Evolutionary conservation across 2,329 filamentous ascomycete genomes (phyloP), one percentile per base, ranked within the genome.

Genomic region (Leptographium wingfieldii): DNA sequence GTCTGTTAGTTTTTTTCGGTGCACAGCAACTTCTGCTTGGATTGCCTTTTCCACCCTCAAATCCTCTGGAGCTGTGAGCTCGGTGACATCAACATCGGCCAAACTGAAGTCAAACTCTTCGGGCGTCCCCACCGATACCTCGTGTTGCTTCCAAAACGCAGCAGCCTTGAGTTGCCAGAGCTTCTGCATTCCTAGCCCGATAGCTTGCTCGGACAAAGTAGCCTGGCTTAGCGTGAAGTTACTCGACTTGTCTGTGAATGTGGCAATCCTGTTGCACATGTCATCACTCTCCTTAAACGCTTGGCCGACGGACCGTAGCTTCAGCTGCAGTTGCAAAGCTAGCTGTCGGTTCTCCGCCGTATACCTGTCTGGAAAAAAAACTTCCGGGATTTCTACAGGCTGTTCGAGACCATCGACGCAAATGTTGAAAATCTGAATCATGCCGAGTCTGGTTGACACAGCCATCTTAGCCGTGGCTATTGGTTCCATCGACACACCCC

Each of bases 341-440:
- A 61, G 48, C 12, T 61, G 46, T 11, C 60, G 51, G 48, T 68
- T 63, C 25, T 64, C 63, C 4, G 59, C 59, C 9, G 66, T 31
- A 58, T 68, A 69, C 2, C 68, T 63, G 58, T 69, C 68, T 7
- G 62, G 43, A 46, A 65, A 68, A 19, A 68, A 60, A 12, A 63
- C 52, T 16, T 64, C 65, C 12, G 67, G 68, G 3, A 68, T 60
- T 5, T 67, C 65, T 7, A 69, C 56, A 1, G 64, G 57, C 7
- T 61, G 38, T 2, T 59, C 19, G 6, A 58, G 27, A 3, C 59
- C 61, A 10, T 63, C 61, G 10, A 62, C 58, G n/a, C 48, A 59
- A 16, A 68, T 58, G 3, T 61, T 64, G 55, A 68, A 62, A 3
- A 66, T 65, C 52, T 67, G 60, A 25, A 67, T 60, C 1, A 61